These are phyloP conservation scores for Epichloe festucae DNA, from an alignment of 2,329 filamentous ascomycete genomes.

Conservation along the genomic window DNA sequence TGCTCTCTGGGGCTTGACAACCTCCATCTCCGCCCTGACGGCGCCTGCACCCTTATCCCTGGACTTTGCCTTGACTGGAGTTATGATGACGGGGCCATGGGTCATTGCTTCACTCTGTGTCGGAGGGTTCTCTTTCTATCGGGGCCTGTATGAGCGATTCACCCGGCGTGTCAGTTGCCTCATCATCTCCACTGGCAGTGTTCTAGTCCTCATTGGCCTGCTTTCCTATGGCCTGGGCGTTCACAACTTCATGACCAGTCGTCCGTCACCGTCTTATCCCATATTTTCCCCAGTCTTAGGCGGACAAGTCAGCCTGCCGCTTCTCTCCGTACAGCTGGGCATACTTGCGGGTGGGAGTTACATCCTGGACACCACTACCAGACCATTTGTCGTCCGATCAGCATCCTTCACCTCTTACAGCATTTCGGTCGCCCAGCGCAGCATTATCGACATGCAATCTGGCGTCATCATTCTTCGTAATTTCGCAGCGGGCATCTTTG, in stretches of 20 bases:
- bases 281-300: constrained; percentile 17
- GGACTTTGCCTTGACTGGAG: constrained; percentile 26
- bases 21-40: constrained; percentile 35
- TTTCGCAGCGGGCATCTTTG: constrained; percentile 29
- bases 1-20: constrained; percentile 33
- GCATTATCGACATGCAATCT: constrained; percentile 34
- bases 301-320: constrained; percentile 22
- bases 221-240: constrained; percentile 30
- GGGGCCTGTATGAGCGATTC: constrained; percentile 19
- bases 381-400: constrained; percentile 32
- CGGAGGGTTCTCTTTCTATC: constrained; percentile 20
- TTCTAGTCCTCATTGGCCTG: constrained; percentile 27
- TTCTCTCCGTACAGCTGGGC: constrained; percentile 32
- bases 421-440: constrained; percentile 31
- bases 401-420: constrained; percentile 36
- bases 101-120: constrained; percentile 24
- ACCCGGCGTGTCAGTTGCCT: constrained; percentile 19
- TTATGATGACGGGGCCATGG: constrained; percentile 32
- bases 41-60: constrained; percentile 30
- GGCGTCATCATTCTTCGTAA: constrained; percentile 28
- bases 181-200: constrained; percentile 23
- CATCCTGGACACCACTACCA: constrained; percentile 26
- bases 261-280: constrained; percentile 9
- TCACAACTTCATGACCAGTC: constrained; percentile 19
- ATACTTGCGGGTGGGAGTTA: constrained; percentile 31